A percentile compares a stretch with the other conserved stretches of the same genome.
Conservation (phyloP, 1,139 yeast species). For the Magnusiomyces fungicola region DNA sequence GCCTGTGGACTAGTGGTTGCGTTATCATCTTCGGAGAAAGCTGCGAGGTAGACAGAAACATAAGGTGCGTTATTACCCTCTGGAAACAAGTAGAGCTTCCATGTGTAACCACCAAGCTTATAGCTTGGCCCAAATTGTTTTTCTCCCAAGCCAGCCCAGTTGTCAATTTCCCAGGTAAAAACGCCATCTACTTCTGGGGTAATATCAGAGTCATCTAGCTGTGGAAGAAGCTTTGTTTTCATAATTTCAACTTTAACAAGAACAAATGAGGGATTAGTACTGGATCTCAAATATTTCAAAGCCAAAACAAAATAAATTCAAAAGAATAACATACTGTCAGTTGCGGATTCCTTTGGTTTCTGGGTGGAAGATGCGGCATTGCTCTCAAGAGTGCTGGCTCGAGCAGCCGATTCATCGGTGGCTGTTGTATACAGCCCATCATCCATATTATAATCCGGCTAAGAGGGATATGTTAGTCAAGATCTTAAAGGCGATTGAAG, state of each 20-base stretch:
- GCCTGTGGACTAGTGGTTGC: constrained; percentile 27
- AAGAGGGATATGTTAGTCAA: too few relatives aligned
- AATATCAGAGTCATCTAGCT: constrained; percentile 32
- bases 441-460: too few relatives aligned
- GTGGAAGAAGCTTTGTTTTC: constrained; percentile 26
- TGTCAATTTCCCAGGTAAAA: constrained; percentile 68
- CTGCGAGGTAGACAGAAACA: constrained; percentile 32
- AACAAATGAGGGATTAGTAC: too few relatives aligned
- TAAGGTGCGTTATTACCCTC: constrained; percentile 40
- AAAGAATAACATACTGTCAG: constrained; percentile 1
- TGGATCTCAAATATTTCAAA: too few relatives aligned
- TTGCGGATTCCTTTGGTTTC: not conserved
- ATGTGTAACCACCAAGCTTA: constrained; percentile 59
- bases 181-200: constrained; percentile 33
- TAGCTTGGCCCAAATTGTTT: constrained; percentile 46
- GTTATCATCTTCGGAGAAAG: constrained; percentile 21
- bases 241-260: constrained; percentile 22
- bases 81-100: constrained; percentile 75
- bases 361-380: too few relatives aligned
- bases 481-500: too few relatives aligned
- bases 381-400: too few relatives aligned
- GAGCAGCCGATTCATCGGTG: too few relatives aligned
- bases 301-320: too few relatives aligned
- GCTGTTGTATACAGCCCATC: too few relatives aligned
- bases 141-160: constrained; percentile 50